These are phyloP conservation scores for Diaporthe aspalathi DNA, from an alignment of 2,329 filamentous ascomycete genomes.

Conservation along the genomic window DNA sequence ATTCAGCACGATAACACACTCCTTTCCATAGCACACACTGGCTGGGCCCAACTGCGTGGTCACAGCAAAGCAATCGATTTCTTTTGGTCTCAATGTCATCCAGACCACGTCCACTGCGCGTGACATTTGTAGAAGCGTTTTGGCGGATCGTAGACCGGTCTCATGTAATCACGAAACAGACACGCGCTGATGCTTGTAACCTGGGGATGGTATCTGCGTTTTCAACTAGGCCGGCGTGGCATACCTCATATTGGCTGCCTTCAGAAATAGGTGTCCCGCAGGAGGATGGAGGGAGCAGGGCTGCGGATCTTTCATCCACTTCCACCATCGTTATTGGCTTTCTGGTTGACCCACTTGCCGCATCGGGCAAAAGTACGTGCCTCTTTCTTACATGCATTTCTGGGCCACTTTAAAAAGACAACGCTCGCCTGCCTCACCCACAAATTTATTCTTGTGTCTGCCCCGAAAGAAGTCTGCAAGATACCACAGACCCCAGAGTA, in stretches of 20 bases:
- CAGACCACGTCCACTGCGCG: not conserved
- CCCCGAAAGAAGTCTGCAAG: not conserved
- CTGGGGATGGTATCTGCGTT: not conserved
- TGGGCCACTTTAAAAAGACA: not conserved
- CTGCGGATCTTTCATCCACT: not conserved
- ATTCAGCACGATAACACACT: constrained; percentile 37
- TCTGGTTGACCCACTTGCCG: not conserved
- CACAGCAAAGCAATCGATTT: constrained; percentile 31
- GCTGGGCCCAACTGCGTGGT: constrained; percentile 18
- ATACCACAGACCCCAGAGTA: not conserved
- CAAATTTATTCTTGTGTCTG: not conserved
- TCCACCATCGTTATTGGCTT: constrained; percentile 13
- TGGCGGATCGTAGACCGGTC: not conserved
- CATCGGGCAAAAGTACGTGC: not conserved
- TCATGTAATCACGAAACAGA: not conserved
- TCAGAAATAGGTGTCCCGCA: not conserved
- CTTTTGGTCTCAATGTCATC: not conserved
- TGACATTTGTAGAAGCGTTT: not conserved
- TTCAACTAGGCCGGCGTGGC: not conserved
- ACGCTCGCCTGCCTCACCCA: not conserved
- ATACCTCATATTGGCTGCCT: not conserved
- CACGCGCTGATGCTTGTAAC: not conserved
- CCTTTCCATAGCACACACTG: constrained; percentile 28
- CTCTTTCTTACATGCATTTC: constrained; percentile 22
- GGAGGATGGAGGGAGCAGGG: no score